Evolutionary conservation across 2,329 filamentous ascomycete genomes (phyloP), one percentile per base, ranked within the genome.

Genomic region (Ramichloridium luteum): DNA sequence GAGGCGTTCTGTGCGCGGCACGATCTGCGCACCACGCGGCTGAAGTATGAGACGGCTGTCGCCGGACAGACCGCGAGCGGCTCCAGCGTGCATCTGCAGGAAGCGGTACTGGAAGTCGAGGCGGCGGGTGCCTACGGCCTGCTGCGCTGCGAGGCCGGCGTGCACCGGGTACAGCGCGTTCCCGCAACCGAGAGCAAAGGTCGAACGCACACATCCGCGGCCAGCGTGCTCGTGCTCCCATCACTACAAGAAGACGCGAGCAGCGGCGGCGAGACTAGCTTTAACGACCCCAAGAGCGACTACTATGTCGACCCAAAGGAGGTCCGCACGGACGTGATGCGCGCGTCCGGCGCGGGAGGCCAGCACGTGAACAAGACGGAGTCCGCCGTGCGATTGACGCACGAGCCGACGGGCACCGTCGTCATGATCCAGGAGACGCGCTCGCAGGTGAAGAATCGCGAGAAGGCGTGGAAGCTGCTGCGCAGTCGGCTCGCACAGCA

Each of bases 351-450:
- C 37, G 88, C 90, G 0, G 90, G 90, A 17, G 90, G 90, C 1
- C 90, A 98, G 62, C 90, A 98, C 59, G 90, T 98, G 53, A 98
- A 98, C 62, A 94, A 88, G 56, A 98, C 90, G 0, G 90, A 98
- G 61, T 93, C 84, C 16, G 90, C 90, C 3, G 82, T 98, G 39
- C 78, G 90, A 6, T 67, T 98, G 48, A 96, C 86, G 2, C 90
- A 98, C 61, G 59, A 80, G 5, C 90, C 90, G 2, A 93, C 85
- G 1, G 81, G 80, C 27, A 90, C 77, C 1, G 74, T 82, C 2
- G 86, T 96, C 10, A 78, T 77, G 9, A 93, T 96, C 70, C 90
- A 98, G 57, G 90, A 98, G 54, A 78, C 77, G 32, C 73, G 90
- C 33, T 93, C 84, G 26, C 90, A 98, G 61, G 76, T 82, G 46